Evolutionary conservation across 805 yeast genomes (phyloP), one percentile per base, ranked within the genome.

Genomic region (Candida krabiensis): DNA sequence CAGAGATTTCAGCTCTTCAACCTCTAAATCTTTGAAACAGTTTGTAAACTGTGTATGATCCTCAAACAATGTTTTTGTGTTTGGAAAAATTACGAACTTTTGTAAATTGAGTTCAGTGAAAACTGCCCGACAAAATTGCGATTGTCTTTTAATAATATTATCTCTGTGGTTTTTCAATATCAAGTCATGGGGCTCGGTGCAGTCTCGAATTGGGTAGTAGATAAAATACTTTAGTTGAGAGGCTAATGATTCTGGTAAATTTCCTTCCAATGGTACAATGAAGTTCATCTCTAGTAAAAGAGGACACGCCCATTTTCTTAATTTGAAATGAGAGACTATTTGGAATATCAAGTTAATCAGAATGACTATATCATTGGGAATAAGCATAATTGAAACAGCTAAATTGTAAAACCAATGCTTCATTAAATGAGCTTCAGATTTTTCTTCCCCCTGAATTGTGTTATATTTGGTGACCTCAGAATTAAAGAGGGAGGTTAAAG

Each of bases 131-230:
- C 29, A 37, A 4, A 49, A 12, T n/a, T 25, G n/a, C 3, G 11
- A n/a, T n/a, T n/a, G n/a, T n/a, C n/a, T n/a, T n/a, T n/a, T n/a
- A 13, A 3, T 41, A 30, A 11, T 26, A 25, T 6, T 5, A 12
- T 14, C 23, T 32, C 17, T 19, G 6, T 13, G 23, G 3, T 18
- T 29, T 47, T 9, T 41, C 14, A 9, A 47, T 41, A 4, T 50
- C 53, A 3, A 1, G 52, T 21, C 4, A 56, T 37, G 5, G 49
- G 29, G 52, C 7, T 73, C 74, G 1, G 68, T 47, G 28, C 63
- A 58, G 30, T 71, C 77, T 43, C 71, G 63, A 13, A 73, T 49
- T 3, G 77, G 76, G 43, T 62, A 70, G 28, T 57, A 40, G 4
- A 63, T 26, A 26, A 53, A 62, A 30, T 59, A 55, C 8, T 47